phyloP scores from a whole-genome alignment of 2,329 filamentous ascomycete species.

The Pseudogymnoascus sp. region DNA sequence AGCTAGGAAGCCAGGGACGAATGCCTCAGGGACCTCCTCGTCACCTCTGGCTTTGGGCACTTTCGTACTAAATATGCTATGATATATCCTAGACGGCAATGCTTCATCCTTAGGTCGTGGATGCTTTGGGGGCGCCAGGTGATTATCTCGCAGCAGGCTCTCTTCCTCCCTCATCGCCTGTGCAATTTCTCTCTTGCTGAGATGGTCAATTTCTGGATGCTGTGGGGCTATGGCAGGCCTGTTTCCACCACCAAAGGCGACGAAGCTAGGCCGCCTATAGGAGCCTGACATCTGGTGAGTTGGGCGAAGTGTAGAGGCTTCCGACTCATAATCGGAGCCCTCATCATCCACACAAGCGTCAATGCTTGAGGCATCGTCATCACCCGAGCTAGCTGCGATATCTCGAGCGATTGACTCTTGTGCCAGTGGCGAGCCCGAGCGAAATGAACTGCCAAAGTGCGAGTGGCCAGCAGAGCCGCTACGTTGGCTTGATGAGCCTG shows the following conservation, averaged over 20 bases:
- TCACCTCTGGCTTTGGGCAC: conserved; percentile 27
- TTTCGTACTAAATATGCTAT: conserved; percentile 49
- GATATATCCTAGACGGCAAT: conserved; percentile 33
- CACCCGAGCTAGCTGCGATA: conserved; percentile 52
- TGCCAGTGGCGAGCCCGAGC: conserved; percentile 56
- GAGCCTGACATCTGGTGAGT: conserved; percentile 50
- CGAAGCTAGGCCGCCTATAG: conserved; percentile 71
- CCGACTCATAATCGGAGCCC: conserved; percentile 37
- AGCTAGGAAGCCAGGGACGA: conserved; percentile 15
- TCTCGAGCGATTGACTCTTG: conserved; percentile 60
- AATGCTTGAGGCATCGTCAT: conserved; percentile 42
- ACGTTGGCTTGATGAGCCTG: neutral
- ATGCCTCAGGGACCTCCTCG: conserved; percentile 25
- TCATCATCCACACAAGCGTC: conserved; percentile 32
- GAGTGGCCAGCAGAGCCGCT: conserved; percentile 25
- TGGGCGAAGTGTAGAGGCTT: conserved; percentile 29
- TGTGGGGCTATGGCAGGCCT: conserved; percentile 62
- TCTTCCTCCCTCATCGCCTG: conserved; percentile 51
- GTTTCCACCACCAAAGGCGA: conserved; percentile 64
- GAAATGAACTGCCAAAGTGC: conserved; percentile 39
- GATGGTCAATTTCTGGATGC: conserved; percentile 32
- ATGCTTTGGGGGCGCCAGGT: conserved; percentile 57
- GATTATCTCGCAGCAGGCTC: conserved; percentile 57
- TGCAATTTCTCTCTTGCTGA: conserved; percentile 49
- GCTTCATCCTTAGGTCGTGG: conserved; percentile 29